Conservation (phyloP, 2,329 filamentous ascomycete genomes). For the Cordyceps tenuipes region DNA sequence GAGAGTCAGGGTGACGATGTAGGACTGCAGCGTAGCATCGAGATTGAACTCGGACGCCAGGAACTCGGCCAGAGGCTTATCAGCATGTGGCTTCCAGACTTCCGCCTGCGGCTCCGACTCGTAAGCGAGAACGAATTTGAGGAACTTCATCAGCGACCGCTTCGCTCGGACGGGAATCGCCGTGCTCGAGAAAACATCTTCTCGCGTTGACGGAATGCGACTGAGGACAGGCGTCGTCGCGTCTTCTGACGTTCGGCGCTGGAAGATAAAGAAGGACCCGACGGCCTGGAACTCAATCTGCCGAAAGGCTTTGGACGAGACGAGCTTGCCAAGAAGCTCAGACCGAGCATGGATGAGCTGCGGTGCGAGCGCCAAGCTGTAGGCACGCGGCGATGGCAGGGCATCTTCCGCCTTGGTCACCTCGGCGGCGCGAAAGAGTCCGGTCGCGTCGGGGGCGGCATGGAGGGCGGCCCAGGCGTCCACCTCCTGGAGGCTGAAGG, state of each 20-base stretch:
- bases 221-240: conserved; percentile 36
- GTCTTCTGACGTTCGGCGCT: conserved; percentile 23
- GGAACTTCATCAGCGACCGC: conserved; percentile 82
- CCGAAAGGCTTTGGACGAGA: conserved; percentile 80
- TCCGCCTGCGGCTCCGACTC: conserved; percentile 47
- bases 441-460: conserved; percentile 17
- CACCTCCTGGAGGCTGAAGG: conserved; percentile 74
- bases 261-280: conserved; percentile 81
- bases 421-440: conserved; percentile 21
- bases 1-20: conserved; percentile 60
- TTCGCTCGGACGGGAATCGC: conserved; percentile 73
- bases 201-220: conserved; percentile 78
- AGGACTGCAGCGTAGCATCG: conserved; percentile 57
- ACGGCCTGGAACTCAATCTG: conserved; percentile 92
- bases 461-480: conserved; percentile 59
- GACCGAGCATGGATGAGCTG: conserved; percentile 82
- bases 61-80: conserved; percentile 49
- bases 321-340: conserved; percentile 65
- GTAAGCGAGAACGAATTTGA: conserved; percentile 75
- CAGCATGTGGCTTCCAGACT: conserved; percentile 50
- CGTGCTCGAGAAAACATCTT: conserved; percentile 80
- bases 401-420: conserved; percentile 31
- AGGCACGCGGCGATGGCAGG: conserved; percentile 60
- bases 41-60: conserved; percentile 56
- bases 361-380: conserved; percentile 76